These are phyloP conservation scores for Sisymbrium altissimum DNA, from an alignment of 345 rosid species.

Conservation along the genomic window DNA sequence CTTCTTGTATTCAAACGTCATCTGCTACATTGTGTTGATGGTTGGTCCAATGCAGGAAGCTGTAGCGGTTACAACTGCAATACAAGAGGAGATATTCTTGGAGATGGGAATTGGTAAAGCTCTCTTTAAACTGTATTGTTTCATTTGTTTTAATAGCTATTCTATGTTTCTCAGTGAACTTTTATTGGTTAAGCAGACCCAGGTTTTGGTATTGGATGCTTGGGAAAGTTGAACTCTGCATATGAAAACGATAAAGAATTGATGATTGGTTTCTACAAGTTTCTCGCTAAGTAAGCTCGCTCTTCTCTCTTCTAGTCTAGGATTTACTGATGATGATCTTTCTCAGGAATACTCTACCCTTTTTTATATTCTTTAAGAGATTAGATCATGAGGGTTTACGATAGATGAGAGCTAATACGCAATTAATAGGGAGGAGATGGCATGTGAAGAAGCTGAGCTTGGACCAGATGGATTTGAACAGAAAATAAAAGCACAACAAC, in stretches of 20 bases:
- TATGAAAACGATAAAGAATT: conserved; percentile 74
- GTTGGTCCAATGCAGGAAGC: conserved; percentile 56
- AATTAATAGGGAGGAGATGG: conserved; percentile 58
- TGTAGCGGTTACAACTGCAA: conserved; percentile 70
- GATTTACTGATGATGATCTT: neutral
- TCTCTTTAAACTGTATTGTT: neutral
- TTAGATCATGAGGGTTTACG: neutral
- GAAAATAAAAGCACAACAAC: conserved; percentile 49
- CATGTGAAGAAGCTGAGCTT: conserved; percentile 85
- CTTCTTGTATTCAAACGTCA: too few relatives aligned
- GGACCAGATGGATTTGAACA: conserved; percentile 57
- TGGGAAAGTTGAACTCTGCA: conserved; percentile 67
- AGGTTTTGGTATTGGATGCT: conserved; percentile 66
- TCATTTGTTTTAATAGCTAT: neutral
- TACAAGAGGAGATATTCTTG: conserved; percentile 69
- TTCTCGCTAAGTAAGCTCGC: conserved; percentile 57
- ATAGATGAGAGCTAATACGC: neutral
- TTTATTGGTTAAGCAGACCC: conserved; percentile 47
- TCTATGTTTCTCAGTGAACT: neutral
- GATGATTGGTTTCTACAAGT: conserved; percentile 70
- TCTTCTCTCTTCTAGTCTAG: neutral
- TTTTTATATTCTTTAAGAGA: neutral
- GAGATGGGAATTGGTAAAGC: conserved; percentile 77
- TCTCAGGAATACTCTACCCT: neutral
- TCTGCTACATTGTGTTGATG: neutral